Conservation (phyloP, 176 grass and related monocot genomes). For the Carex cristatella region DNA sequence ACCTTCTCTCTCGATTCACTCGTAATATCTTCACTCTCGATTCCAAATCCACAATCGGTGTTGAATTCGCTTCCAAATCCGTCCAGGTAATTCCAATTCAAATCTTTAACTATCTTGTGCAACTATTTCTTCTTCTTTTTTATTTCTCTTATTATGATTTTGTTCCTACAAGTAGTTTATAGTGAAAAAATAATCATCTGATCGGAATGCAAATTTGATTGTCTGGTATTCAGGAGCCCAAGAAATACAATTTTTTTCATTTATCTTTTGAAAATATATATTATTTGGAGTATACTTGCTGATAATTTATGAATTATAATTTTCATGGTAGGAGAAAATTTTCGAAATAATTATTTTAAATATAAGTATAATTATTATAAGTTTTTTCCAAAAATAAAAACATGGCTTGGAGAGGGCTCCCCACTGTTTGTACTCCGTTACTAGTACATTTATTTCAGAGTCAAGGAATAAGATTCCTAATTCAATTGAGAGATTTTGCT, state of each 20-base stretch:
- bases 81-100: slow-evolving; percentile 38
- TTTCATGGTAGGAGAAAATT: background rate
- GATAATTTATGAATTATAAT: background rate
- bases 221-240: background rate
- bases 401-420: no score
- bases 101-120: background rate
- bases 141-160: background rate
- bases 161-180: background rate
- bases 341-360: no score
- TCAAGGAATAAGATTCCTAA: background rate
- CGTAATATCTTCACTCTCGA: slow-evolving; percentile 78
- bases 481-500: background rate
- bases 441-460: background rate
- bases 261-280: background rate
- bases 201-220: background rate
- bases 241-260: background rate
- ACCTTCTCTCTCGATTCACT: slow-evolving; percentile 83
- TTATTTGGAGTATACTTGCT: background rate
- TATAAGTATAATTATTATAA: no score
- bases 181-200: background rate
- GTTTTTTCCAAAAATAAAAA: no score
- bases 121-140: background rate
- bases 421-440: no score
- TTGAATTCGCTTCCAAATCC: slow-evolving; percentile 80
- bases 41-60: slow-evolving; percentile 92